Evolutionary conservation across 805 yeast species (phyloP).

Genomic region (Spathaspora arborariae): DNA sequence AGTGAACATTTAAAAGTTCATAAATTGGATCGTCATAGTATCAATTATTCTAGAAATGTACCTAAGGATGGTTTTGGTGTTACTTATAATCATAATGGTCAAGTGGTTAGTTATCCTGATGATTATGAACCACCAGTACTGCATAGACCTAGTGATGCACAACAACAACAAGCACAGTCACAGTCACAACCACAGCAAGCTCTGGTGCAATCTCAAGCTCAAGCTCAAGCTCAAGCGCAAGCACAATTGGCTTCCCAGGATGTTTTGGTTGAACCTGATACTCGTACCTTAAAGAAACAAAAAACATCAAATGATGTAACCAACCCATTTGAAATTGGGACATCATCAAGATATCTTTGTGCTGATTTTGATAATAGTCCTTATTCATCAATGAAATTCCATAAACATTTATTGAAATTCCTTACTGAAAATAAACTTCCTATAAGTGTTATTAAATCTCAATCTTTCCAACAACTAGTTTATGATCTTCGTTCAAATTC

Average conservation of each 20-base stretch:
- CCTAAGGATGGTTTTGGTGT: constrained; percentile 38
- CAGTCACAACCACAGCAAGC: background rate
- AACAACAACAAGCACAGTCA: background rate
- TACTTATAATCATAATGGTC: constrained; percentile 29
- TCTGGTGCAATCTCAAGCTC: background rate
- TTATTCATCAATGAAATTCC: constrained; percentile 45
- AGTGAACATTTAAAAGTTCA: constrained; percentile 56
- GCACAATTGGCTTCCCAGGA: background rate
- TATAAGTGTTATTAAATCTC: constrained; percentile 44
- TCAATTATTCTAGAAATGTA: constrained; percentile 37
- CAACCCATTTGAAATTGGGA: background rate
- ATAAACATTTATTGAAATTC: constrained; percentile 47
- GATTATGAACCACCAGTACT: constrained; percentile 7
- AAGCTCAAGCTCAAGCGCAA: background rate
- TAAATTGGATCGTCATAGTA: constrained; percentile 37
- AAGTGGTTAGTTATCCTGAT: constrained; percentile 15
- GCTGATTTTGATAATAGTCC: constrained; percentile 38
- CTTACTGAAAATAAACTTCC: constrained; percentile 51
- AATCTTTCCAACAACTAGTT: constrained; percentile 48
- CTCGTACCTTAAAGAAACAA: background rate
- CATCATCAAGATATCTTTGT: constrained; percentile 16
- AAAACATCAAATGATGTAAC: constrained; percentile 2
- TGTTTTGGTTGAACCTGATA: background rate
- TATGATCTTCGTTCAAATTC: constrained; percentile 49
- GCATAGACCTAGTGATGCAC: background rate